Percentiles rank a stretch among this genome's conserved stretches.
Conservation (phyloP, 805 yeast species). For the Candida fluviatilis region DNA sequence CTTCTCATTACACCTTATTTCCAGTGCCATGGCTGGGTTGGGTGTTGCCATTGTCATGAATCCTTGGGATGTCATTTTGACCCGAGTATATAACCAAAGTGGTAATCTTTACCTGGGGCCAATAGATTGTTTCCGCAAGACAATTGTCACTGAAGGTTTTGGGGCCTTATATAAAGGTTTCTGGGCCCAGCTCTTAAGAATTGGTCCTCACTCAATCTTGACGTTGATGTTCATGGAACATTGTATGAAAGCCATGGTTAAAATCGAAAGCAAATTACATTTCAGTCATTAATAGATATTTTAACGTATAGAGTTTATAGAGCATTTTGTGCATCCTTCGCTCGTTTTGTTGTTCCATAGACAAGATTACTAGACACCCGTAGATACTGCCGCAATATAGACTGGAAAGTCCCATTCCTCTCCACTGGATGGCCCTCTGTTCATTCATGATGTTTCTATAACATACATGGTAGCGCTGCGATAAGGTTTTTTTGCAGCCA, state of each 20-base stretch:
- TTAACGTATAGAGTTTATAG: no score
- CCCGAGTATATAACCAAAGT: slow-evolving; percentile 92
- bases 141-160: slow-evolving; percentile 79
- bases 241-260: slow-evolving; percentile 60
- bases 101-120: slow-evolving; percentile 85
- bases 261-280: slow-evolving; percentile 19
- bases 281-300: neutral
- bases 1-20: slow-evolving; percentile 57
- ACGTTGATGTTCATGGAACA: slow-evolving; percentile 95
- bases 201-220: slow-evolving; percentile 91
- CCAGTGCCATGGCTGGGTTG: slow-evolving; percentile 77
- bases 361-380: no score
- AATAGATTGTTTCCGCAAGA: slow-evolving; percentile 81
- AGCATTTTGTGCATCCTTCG: no score
- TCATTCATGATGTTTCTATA: no score
- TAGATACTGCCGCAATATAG: no score
- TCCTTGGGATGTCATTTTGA: slow-evolving; percentile 94
- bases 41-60: slow-evolving; percentile 96
- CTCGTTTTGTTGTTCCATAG: no score
- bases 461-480: no score
- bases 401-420: no score
- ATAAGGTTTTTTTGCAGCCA: no score
- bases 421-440: no score
- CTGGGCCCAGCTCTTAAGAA: slow-evolving; percentile 85
- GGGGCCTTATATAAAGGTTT: slow-evolving; percentile 91